These are phyloP conservation scores for Catharanthus roseus DNA, from an alignment of 257 asterid genomes.

Conservation along the genomic window DNA sequence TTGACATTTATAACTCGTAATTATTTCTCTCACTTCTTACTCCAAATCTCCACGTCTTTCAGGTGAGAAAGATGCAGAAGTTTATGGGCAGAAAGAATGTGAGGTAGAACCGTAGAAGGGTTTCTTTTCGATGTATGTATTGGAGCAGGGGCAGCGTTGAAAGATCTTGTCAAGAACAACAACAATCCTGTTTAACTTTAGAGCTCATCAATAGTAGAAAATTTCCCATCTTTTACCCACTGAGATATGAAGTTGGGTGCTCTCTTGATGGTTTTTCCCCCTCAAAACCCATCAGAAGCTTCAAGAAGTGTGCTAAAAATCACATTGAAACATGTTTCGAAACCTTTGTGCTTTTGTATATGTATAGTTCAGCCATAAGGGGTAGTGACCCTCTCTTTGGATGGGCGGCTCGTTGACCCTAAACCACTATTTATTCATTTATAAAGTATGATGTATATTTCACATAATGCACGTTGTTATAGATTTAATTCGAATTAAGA, in stretches of 20 bases:
- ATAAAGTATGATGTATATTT: not conserved
- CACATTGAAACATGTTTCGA: not conserved
- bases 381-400: not conserved
- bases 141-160: not conserved
- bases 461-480: too few species aligned
- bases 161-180: too few species aligned
- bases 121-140: not conserved
- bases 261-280: not conserved
- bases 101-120: not conserved
- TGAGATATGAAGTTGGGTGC: not conserved
- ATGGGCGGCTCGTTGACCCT: not conserved
- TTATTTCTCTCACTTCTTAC: not conserved
- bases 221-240: too few species aligned
- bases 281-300: not conserved
- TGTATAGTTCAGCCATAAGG: not conserved
- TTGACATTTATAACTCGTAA: not conserved
- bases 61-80: not conserved
- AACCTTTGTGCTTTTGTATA: not conserved
- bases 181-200: not conserved
- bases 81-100: not conserved
- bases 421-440: not conserved
- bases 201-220: too few species aligned
- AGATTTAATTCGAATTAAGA: too few species aligned
- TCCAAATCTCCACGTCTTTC: not conserved
- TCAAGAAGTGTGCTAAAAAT: not conserved